These are phyloP conservation scores for Yamadazyma conglobata DNA, from an alignment of 1,139 yeast genomes.

Conservation along the genomic window DNA sequence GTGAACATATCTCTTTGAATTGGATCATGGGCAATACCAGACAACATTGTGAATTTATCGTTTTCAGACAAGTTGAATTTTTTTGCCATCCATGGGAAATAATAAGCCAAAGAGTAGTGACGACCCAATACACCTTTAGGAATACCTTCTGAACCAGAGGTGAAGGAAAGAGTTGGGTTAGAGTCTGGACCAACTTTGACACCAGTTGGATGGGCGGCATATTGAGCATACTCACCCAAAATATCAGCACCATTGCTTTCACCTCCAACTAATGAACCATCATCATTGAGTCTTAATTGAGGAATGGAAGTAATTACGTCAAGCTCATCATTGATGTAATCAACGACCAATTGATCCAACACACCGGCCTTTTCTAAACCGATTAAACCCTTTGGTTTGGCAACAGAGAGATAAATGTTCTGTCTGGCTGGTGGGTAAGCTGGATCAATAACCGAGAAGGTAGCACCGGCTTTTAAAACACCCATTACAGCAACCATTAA, in stretches of 20 bases:
- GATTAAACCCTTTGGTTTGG: conserved; percentile 86
- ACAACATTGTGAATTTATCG: conserved; percentile 93
- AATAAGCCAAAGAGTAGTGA: conserved; percentile 93
- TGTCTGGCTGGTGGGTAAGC: conserved; percentile 99
- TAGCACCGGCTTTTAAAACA: conserved; percentile 96
- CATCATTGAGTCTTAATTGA: conserved; percentile 68
- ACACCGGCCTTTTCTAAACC: conserved; percentile 89
- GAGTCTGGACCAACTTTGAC: conserved; percentile 97
- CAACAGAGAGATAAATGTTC: conserved; percentile 86
- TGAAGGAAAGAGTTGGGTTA: conserved; percentile 92
- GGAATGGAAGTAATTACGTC: conserved; percentile 72
- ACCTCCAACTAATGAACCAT: conserved; percentile 75
- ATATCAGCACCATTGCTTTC: conserved; percentile 40
- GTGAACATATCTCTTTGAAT: conserved; percentile 99
- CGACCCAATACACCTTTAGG: conserved; percentile 99
- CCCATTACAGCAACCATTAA: conserved; percentile 97
- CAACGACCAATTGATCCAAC: conserved; percentile 70
- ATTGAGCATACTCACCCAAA: conserved; percentile 43
- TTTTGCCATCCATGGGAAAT: conserved; percentile 97
- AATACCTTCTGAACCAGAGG: conserved; percentile 98
- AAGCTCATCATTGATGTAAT: conserved; percentile 69
- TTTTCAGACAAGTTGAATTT: conserved; percentile 71
- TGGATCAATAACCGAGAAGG: conserved; percentile 97
- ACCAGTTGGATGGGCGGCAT: conserved; percentile 63
- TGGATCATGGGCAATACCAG: conserved; percentile 99